Base-by-base conservation (phyloP, 306 rosid genomes). In the Cicer judaicum region DNA sequence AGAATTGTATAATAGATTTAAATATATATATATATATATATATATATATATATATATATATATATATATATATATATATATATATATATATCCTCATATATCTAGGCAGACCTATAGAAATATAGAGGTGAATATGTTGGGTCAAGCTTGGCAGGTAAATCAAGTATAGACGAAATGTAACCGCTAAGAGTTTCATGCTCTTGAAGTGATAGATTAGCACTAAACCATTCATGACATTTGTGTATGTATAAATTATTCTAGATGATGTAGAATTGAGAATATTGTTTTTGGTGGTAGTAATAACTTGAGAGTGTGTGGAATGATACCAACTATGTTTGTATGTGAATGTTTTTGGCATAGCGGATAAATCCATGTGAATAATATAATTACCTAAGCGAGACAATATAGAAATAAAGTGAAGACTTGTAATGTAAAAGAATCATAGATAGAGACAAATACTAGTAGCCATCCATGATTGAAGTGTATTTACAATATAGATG, bases 261-360 rank as follows among this genome's bases (percentile, higher is more conserved):
- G 89, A 74, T n/a, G 78, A 18, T 1, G 47, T 0, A 48, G 66
- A 40, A 7, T 65, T 63, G 6, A 68, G 56, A 1, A 64, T 53
- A 38, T 16, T 15, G 7, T 64, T 59, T 18, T 59, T 59, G 10
- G 16, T 29, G 10, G 41, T 40, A 1, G 56, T 39, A 36, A 39
- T 10, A 47, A 46, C 13, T 38, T 41, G 5, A 46, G 86, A 68
- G 34, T 89, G 72, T 2, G 88, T 88, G 34, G 93, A 73, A 2
- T 64, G n/a, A 73, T 87, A 89, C 98, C 97, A 93, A 55, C 48
- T 48, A 59, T 88, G 92, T 21, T 74, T 87, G 74, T n/a, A 38
- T 1, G 88, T 44, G 54, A 87, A 91, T 77, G 84, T 75, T 83
- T 85, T 85, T 6, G 98, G 98, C 97, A 88, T 91, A 68, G 82